A percentile compares a stretch with the other conserved stretches of the same genome.
phyloP scores from a whole-genome alignment of 176 grass and related monocot species.

The Eleusine indica region DNA sequence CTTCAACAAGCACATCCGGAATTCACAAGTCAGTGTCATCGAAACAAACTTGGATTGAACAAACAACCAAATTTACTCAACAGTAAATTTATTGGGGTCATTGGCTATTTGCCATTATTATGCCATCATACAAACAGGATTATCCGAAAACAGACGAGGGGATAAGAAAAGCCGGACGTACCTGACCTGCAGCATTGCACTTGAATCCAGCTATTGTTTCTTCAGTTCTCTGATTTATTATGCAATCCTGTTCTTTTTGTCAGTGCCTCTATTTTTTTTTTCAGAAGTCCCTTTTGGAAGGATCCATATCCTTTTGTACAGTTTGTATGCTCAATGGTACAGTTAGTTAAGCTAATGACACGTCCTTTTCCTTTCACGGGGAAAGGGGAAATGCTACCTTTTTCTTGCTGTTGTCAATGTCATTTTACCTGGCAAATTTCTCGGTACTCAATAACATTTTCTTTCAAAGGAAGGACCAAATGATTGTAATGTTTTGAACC shows the following conservation, averaged over 20 bases:
- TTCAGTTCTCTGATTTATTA: not conserved
- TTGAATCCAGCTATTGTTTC: not conserved
- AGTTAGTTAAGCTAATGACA: not conserved
- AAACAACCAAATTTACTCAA: not conserved
- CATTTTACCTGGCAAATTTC: not conserved
- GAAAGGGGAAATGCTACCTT: not conserved
- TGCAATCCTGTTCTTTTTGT: slow-evolving; percentile 12
- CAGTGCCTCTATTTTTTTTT: not conserved
- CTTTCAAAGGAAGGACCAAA: not conserved
- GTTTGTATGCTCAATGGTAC: not conserved
- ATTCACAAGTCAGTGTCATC: not conserved
- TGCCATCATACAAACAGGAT: not conserved
- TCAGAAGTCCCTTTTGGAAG: not conserved
- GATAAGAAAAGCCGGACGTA: not conserved
- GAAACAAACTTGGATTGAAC: not conserved
- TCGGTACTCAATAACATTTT: slow-evolving; percentile 1
- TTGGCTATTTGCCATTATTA: not conserved
- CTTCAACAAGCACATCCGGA: slow-evolving; percentile 6
- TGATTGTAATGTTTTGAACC: not conserved
- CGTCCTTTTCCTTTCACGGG: not conserved
- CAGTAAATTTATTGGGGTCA: not conserved
- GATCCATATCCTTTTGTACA: not conserved
- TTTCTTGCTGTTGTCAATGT: not conserved
- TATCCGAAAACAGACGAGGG: not conserved
- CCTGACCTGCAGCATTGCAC: not conserved